phyloP scores from a whole-genome alignment of 148 eudicot genomes.

The Oxyria digyna region DNA sequence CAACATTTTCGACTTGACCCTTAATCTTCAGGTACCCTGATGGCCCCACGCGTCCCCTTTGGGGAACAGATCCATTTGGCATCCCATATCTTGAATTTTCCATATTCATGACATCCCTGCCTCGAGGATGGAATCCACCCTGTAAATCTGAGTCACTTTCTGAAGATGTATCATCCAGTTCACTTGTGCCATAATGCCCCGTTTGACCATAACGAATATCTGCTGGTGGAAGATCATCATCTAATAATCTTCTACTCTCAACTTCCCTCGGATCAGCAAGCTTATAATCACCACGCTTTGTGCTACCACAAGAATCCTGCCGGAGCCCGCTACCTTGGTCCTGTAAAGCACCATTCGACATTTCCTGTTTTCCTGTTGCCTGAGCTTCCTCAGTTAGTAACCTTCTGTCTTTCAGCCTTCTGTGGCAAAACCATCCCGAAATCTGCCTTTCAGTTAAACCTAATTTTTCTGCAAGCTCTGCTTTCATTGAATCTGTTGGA shows the following conservation, averaged over 20 bases:
- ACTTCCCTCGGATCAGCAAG: slow-evolving; percentile 63
- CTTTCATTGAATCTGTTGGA: slow-evolving; percentile 67
- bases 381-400: slow-evolving; percentile 29
- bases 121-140: slow-evolving; percentile 24
- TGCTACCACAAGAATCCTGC: slow-evolving; percentile 98
- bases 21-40: slow-evolving; percentile 89
- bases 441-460: slow-evolving; percentile 83
- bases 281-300: slow-evolving; percentile 62
- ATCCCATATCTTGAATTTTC: slow-evolving; percentile 30
- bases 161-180: slow-evolving; percentile 63
- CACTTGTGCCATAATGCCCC: slow-evolving; percentile 26
- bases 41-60: slow-evolving; percentile 49
- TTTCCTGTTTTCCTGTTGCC: slow-evolving; percentile 58
- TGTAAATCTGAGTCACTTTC: slow-evolving; percentile 55
- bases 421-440: slow-evolving; percentile 98
- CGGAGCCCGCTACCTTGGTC: slow-evolving; percentile 74
- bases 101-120: slow-evolving; percentile 22
- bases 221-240: slow-evolving; percentile 30
- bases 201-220: slow-evolving; percentile 43
- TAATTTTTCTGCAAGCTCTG: slow-evolving; percentile 48
- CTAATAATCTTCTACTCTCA: slow-evolving; percentile 51
- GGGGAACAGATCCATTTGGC: slow-evolving; percentile 27
- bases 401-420: slow-evolving; percentile 88
- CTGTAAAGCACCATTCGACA: slow-evolving; percentile 67
- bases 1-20: slow-evolving; percentile 65